A percentile compares a stretch with the other conserved stretches of the same genome.
Evolutionary conservation across 73 alveolate genomes (phyloP).

Genomic region (Paramecium primaurelia): DNA sequence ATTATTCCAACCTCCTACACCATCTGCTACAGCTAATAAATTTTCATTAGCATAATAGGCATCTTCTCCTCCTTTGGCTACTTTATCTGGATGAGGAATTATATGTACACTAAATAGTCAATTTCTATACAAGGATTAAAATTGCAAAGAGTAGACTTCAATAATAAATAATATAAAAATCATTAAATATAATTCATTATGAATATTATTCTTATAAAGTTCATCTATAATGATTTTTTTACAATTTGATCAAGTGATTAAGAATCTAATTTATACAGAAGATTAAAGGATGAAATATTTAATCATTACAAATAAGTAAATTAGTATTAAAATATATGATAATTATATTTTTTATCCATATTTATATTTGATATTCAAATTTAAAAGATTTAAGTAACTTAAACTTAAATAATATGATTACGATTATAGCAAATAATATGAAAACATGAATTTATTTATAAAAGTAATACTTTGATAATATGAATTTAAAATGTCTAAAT

Average conservation of each 20-base stretch:
- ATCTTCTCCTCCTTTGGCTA: constrained; percentile 82
- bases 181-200: background rate
- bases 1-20: constrained; percentile 87
- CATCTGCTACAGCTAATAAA: constrained; percentile 82
- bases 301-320: too few species aligned
- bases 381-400: too few species aligned
- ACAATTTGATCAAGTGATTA: too few species aligned
- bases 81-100: constrained; percentile 78
- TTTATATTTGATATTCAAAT: background rate
- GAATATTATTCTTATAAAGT: background rate
- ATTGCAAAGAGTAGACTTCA: background rate
- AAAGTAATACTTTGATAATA: too few species aligned
- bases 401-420: background rate
- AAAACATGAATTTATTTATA: too few species aligned
- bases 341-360: too few species aligned
- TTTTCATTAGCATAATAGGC: constrained; percentile 67
- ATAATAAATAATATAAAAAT: background rate
- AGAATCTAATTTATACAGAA: too few species aligned
- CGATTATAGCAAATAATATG: background rate
- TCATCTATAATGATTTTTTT: too few species aligned
- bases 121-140: background rate
- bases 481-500: too few species aligned
- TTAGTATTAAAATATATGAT: too few species aligned
- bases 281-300: too few species aligned
- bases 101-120: background rate